Percentiles rank a stretch among this genome's conserved stretches.
Conservation (phyloP, 176 grass and related monocot genomes). For the Cymbopogon citratus region DNA sequence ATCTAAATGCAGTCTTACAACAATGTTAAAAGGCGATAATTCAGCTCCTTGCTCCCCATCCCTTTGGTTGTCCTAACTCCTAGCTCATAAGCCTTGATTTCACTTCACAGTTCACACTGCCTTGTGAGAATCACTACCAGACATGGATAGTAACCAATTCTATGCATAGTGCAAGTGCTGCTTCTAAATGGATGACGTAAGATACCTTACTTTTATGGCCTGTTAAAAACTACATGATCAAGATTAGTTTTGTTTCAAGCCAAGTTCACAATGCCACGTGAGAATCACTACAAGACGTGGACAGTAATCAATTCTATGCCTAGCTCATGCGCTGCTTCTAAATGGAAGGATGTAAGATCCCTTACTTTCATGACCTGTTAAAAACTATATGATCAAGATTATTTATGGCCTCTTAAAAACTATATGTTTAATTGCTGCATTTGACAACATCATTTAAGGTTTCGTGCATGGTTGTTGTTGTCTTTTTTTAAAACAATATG, state of each 20-base stretch:
- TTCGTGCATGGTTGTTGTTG: neutral
- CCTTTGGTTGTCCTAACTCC: neutral
- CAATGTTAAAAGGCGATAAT: slow-evolving; percentile 12
- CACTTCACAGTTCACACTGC: neutral
- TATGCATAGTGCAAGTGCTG: neutral
- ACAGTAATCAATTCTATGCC: neutral
- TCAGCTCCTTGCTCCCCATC: neutral
- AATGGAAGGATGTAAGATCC: neutral
- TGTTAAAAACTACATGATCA: neutral
- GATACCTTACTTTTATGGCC: neutral
- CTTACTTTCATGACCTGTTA: neutral
- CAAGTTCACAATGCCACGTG: neutral
- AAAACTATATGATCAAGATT: neutral
- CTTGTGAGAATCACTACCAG: neutral
- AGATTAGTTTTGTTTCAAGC: neutral
- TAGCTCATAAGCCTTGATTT: neutral
- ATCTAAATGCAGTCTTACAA: slow-evolving; percentile 3
- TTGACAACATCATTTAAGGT: neutral
- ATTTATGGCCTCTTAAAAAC: neutral
- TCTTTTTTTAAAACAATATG: too few relatives aligned
- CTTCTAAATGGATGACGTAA: neutral
- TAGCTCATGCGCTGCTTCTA: neutral
- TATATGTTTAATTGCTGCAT: neutral
- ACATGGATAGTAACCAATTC: neutral
- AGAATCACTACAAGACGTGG: neutral